A percentile compares a stretch with the other conserved stretches of the same genome.
phyloP scores from a whole-genome alignment of 805 yeast genomes.

The Hanseniaspora nectarophila region DNA sequence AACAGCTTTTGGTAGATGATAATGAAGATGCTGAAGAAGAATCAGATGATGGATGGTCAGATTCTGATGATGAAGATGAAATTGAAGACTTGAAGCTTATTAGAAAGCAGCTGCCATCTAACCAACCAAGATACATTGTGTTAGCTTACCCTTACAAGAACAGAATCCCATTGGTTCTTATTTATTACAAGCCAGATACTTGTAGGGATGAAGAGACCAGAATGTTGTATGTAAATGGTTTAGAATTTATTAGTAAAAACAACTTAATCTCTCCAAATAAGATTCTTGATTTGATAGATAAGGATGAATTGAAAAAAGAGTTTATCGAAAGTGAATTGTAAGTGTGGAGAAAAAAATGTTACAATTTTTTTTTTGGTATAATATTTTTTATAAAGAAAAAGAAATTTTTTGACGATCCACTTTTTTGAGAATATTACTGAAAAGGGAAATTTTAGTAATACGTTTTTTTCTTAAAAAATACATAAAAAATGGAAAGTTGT shows the following conservation, averaged over 20 bases:
- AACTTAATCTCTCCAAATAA: conserved; percentile 50
- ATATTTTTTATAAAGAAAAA: too few species aligned
- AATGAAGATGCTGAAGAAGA: conserved; percentile 44
- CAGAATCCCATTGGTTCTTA: conserved; percentile 58
- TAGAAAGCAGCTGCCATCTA: conserved; percentile 69
- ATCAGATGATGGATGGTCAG: conserved; percentile 36
- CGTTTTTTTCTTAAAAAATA: not conserved
- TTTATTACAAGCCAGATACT: conserved; percentile 85
- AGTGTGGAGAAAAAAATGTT: not conserved
- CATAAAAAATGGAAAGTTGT: not conserved
- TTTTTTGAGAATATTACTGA: not conserved
- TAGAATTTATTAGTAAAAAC: conserved; percentile 63
- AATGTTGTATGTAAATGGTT: conserved; percentile 87
- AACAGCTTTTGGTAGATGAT: conserved; percentile 25
- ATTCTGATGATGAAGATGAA: conserved; percentile 34
- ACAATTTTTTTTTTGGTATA: too few species aligned
- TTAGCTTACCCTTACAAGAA: conserved; percentile 63
- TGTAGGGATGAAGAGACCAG: conserved; percentile 61
- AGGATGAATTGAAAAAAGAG: conserved; percentile 27
- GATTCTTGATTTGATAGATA: conserved; percentile 26
- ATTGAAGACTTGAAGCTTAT: conserved; percentile 36
- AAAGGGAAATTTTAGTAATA: not conserved
- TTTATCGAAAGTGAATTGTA: conserved; percentile 1
- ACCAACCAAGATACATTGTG: conserved; percentile 62
- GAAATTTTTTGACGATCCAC: too few species aligned